Percentiles rank a stretch among this genome's conserved stretches.
phyloP scores from a whole-genome alignment of 352 stramenopile species.

The Lagenidium giganteum region DNA sequence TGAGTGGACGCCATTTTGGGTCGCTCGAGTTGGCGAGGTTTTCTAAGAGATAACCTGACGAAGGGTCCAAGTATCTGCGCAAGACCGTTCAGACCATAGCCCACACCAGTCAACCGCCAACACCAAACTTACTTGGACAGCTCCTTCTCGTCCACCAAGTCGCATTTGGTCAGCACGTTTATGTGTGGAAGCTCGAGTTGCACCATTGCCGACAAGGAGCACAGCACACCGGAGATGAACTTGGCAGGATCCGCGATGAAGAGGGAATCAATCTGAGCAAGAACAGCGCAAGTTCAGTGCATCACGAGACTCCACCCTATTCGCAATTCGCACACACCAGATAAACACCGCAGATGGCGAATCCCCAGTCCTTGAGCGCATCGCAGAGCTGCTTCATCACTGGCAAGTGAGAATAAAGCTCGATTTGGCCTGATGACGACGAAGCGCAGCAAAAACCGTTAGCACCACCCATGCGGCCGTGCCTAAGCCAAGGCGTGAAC shows the following conservation, averaged over 20 bases:
- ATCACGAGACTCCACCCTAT: too few relatives aligned
- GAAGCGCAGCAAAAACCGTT: too few relatives aligned
- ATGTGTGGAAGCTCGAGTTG: constrained; percentile 94
- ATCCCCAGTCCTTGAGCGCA: constrained; percentile 68
- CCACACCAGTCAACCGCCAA: too few relatives aligned
- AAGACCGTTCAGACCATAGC: too few relatives aligned
- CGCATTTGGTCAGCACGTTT: constrained; percentile 87
- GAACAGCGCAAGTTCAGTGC: too few relatives aligned
- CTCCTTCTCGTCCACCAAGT: constrained; percentile 79
- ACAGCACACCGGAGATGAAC: constrained; percentile 95
- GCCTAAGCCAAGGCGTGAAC: not conserved
- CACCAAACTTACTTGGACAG: constrained; percentile 51
- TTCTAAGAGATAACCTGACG: constrained; percentile 63
- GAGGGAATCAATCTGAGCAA: constrained; percentile 78
- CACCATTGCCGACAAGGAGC: constrained; percentile 95
- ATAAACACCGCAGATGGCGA: constrained; percentile 82
- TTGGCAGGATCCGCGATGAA: constrained; percentile 93
- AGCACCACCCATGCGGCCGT: not conserved
- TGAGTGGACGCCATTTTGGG: constrained; percentile 66
- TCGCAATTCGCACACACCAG: constrained; percentile 28
- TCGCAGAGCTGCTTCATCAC: constrained; percentile 80
- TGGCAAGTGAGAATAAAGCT: constrained; percentile 84
- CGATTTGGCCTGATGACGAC: constrained; percentile 79
- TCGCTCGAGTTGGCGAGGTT: constrained; percentile 60
- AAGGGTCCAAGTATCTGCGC: constrained; percentile 69